A percentile compares a stretch with the other conserved stretches of the same genome.
Conservation (phyloP, 2,329 filamentous ascomycete species). For the Colletotrichum liriopes region DNA sequence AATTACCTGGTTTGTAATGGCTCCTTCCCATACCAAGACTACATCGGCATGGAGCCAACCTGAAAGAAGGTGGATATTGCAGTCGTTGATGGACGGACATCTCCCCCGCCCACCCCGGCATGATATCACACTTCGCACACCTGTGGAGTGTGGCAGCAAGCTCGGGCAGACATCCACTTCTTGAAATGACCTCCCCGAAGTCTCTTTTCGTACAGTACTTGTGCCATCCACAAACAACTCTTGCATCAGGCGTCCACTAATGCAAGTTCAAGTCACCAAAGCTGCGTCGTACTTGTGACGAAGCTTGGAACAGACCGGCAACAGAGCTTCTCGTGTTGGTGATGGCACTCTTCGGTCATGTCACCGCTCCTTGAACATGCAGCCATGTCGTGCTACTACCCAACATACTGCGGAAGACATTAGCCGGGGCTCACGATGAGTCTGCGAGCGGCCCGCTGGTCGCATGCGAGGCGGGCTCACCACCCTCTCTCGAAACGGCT, state of each 20-base stretch:
- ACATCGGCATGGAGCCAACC: slow-evolving; percentile 15
- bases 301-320: slow-evolving; percentile 1
- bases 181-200: slow-evolving; percentile 19
- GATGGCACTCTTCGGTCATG: slow-evolving; percentile 8
- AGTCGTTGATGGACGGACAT: slow-evolving; percentile 6
- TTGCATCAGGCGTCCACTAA: slow-evolving; percentile 33
- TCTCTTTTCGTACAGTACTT: slow-evolving; percentile 42
- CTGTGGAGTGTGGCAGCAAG: not conserved
- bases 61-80: slow-evolving; percentile 14
- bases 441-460: slow-evolving; percentile 30
- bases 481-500: slow-evolving; percentile 13
- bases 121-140: slow-evolving; percentile 12
- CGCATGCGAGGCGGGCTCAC: slow-evolving; percentile 22
- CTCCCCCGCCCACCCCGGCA: slow-evolving; percentile 8
- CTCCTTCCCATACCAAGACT: slow-evolving; percentile 27
- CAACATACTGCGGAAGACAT: slow-evolving; percentile 3
- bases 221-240: slow-evolving; percentile 29
- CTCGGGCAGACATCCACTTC: not conserved
- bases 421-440: slow-evolving; percentile 12
- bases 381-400: slow-evolving; percentile 16
- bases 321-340: slow-evolving; percentile 22
- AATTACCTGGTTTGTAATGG: slow-evolving; percentile 9
- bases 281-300: slow-evolving; percentile 23
- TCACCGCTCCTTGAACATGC: slow-evolving; percentile 19
- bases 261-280: slow-evolving; percentile 36